Evolutionary conservation across 202 grass and related monocot species (phyloP), one percentile per base, ranked within the genome.

Genomic region (Eragrostis tef): DNA sequence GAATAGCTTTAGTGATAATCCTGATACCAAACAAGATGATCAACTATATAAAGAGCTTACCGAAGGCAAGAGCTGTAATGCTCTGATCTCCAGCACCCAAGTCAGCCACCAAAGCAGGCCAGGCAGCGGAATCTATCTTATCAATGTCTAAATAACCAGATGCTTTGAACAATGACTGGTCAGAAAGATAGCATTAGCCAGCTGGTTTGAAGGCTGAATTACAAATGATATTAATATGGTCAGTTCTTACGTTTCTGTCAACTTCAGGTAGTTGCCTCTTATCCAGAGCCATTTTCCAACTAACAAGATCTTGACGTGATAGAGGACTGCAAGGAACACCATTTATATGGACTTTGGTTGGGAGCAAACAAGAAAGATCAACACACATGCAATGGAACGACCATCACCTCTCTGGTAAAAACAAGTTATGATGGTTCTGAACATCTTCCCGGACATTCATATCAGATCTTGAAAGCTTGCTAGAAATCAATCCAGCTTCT

Each of bases 261-360:
- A 93, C 84, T 93, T 91, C 82, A 81, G 88, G 90, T 61, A 95
- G 65, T 72, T 90, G 77, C 53, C 80, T 85, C 85, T 88, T 94
- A 62, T 94, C 92, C 72, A 98, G 77, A 84, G 88, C 90, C 92
- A 98, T 94, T 87, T 98, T 98, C 95, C 95, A 98, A 78, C 82
- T 90, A 50, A 98, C 78, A 41, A 98, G 92, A 87, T 95, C 90
- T 87, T 98, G 95, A 22, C 95, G 90, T 81, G 95, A 95, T 62
- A 98, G 70, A 29, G 87, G 85, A 74, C 95, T 98, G 77, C 78
- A 77, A 74, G n/a, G 67, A 80, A 47, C 9, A 73, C 25, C 80
- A 43, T 39, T 27, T 36, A 64, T 69, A 53, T 84, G 16, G 75
- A 64, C 15, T 51, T 77, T 65, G 4, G 31, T 24, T 31, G 4